Percentiles rank a stretch among this genome's conserved stretches.
Conservation (phyloP, 305 asterid species). For the Fraxinus sp. region DNA sequence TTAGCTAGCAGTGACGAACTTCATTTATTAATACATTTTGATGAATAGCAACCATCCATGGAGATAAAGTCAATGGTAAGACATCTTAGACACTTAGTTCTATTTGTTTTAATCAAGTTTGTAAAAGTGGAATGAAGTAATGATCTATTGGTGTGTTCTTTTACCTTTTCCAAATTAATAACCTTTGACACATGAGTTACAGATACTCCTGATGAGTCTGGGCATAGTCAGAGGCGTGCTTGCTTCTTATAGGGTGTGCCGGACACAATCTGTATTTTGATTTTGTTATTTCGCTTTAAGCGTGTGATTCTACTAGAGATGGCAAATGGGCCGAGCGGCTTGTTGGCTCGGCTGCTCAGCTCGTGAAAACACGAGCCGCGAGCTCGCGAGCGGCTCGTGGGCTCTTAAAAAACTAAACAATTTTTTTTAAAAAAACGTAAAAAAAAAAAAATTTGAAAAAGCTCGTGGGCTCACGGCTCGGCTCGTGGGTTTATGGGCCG, state of each 20-base stretch:
- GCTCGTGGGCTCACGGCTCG: too few relatives aligned
- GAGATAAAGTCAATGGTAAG: neutral
- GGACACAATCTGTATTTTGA: neutral
- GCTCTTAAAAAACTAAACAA: too few relatives aligned
- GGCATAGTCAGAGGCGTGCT: neutral
- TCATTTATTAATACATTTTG: neutral
- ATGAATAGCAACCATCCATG: neutral
- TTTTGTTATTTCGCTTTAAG: neutral
- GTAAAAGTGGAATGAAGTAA: neutral
- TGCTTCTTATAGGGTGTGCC: neutral
- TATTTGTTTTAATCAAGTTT: neutral
- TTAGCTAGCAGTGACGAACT: neutral
- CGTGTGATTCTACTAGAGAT: neutral
- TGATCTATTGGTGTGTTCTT: neutral
- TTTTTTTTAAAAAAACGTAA: too few relatives aligned
- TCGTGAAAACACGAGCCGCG: too few relatives aligned
- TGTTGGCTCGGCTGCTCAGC: too few relatives aligned
- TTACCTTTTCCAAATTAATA: neutral
- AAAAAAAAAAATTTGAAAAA: too few relatives aligned
- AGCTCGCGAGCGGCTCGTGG: too few relatives aligned
- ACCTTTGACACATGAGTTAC: neutral
- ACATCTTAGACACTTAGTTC: neutral
- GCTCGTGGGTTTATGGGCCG: too few relatives aligned
- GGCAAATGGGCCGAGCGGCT: too few relatives aligned
- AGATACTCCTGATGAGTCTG: neutral